A percentile compares a stretch with the other conserved stretches of the same genome.
These are phyloP conservation scores for Diaporthe citrichinensis DNA, from an alignment of 2,329 filamentous ascomycete genomes.

Conservation along the genomic window DNA sequence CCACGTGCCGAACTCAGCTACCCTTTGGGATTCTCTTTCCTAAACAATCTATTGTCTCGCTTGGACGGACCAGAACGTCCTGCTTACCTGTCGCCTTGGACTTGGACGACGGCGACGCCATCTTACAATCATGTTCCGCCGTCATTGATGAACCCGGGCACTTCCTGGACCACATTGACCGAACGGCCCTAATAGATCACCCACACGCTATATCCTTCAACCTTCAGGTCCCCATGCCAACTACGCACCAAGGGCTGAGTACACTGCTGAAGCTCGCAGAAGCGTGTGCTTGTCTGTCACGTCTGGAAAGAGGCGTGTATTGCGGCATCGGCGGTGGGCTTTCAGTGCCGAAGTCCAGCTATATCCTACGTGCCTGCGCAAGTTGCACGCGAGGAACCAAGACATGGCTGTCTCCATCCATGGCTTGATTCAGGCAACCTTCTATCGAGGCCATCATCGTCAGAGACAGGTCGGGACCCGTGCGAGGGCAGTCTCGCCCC, in stretches of 20 bases:
- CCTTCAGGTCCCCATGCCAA: not conserved
- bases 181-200: not conserved
- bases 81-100: constrained; percentile 1
- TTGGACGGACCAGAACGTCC: not conserved
- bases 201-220: too few relatives aligned
- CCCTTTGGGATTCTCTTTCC: not conserved
- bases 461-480: not conserved
- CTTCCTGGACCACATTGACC: not conserved
- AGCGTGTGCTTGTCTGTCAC: not conserved
- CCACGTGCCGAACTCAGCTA: not conserved
- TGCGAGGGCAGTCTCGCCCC: not conserved
- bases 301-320: not conserved
- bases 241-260: not conserved
- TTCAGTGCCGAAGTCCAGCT: not conserved
- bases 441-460: not conserved
- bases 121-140: constrained; percentile 7
- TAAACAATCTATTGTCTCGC: constrained; percentile 1
- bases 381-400: not conserved
- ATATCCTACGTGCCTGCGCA: not conserved
- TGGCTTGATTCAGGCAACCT: not conserved
- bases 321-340: constrained; percentile 11
- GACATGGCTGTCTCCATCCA: constrained; percentile 25
- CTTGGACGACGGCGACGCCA: constrained; percentile 6
- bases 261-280: not conserved
- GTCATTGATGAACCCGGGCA: constrained; percentile 8